Percentiles rank a stretch among this genome's conserved stretches.
These are phyloP conservation scores for Daldinia sp. DNA, from an alignment of 2,329 filamentous ascomycete genomes.

Conservation along the genomic window DNA sequence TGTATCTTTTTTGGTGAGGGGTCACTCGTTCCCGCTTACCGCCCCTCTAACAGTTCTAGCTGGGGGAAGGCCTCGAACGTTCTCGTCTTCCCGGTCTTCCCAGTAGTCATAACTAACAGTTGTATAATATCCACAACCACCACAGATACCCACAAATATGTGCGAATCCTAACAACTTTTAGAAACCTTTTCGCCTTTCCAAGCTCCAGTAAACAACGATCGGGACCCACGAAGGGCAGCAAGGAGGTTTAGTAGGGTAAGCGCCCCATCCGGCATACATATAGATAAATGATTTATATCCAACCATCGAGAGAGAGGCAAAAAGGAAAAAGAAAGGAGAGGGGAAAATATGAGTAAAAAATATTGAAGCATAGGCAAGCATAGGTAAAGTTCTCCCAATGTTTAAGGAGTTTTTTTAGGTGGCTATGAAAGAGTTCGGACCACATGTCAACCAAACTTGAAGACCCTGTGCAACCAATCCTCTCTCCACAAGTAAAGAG, in stretches of 20 bases:
- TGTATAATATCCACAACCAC: slow-evolving; percentile 11
- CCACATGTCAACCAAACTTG: background rate
- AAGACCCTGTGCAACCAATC: background rate
- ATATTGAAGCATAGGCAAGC: background rate
- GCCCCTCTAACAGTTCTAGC: background rate
- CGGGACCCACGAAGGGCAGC: slow-evolving; percentile 1
- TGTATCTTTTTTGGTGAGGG: background rate
- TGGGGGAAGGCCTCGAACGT: slow-evolving; percentile 7
- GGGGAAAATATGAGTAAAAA: background rate
- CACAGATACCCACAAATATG: slow-evolving; percentile 10
- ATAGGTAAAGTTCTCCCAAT: background rate
- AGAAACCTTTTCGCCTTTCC: background rate
- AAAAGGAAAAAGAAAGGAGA: background rate
- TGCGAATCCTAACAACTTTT: slow-evolving; percentile 9
- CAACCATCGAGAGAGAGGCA: background rate
- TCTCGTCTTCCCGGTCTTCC: slow-evolving; percentile 2
- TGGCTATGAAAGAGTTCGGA: slow-evolving; percentile 1
- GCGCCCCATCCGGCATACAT: slow-evolving; percentile 5
- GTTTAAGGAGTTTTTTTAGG: background rate
- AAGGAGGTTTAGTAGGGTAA: slow-evolving; percentile 5
- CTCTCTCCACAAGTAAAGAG: background rate
- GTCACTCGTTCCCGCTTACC: background rate
- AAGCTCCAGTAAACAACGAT: background rate
- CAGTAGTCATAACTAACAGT: background rate
- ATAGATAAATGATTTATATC: background rate